Base-by-base conservation (phyloP, 2,329 filamentous ascomycete genomes). In the Microcyclospora tardicrescens region DNA sequence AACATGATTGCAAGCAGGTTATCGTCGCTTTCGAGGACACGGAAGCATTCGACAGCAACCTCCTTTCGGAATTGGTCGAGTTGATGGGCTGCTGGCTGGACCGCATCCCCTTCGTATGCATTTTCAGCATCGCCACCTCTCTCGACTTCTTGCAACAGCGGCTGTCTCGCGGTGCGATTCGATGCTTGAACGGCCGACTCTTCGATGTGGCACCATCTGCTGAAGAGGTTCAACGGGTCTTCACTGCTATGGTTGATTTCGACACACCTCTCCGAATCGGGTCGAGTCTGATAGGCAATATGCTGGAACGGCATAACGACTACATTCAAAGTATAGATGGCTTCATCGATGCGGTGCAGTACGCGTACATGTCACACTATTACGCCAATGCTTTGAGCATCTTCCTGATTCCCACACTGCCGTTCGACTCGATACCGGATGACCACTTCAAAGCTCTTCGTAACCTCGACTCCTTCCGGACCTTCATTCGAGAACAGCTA, bases 311-410 rank as follows among this genome's bases (percentile, higher is more conserved):
- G 24, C 84, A 91, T 54, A 73, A 73, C 46, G 80, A 87, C 49
- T 81, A 89, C 53, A 75, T 85, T 6, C 79, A 82, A 33, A 84
- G 81, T 46, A 75, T 84, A 12, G 77, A 84, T 40, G 73, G 75
- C 8, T 83, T 89, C 53, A 68, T 79, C 35, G 75, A 75, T 43
- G 37, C 39, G 6, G 52, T 44, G 13, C 56, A 84, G 73, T 91
- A 89, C 60, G 76, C 79, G 1, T 85, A 86, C 54, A 87, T 93
- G 83, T 84, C 79, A 41, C 81, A 86, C 56, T 89, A 84, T 53
- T 89, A 84, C 50, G 81, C 80, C 30, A 89, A 86, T 49, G 75
- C 80, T 1, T 64, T 86, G 3, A 84, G 77, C 43, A 58, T 84
- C 3, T 68, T 89, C 28, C 59, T 77, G 9, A 61, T 62, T 11